phyloP scores from a whole-genome alignment of 305 asterid genomes.

The Fraxinus albicans region DNA sequence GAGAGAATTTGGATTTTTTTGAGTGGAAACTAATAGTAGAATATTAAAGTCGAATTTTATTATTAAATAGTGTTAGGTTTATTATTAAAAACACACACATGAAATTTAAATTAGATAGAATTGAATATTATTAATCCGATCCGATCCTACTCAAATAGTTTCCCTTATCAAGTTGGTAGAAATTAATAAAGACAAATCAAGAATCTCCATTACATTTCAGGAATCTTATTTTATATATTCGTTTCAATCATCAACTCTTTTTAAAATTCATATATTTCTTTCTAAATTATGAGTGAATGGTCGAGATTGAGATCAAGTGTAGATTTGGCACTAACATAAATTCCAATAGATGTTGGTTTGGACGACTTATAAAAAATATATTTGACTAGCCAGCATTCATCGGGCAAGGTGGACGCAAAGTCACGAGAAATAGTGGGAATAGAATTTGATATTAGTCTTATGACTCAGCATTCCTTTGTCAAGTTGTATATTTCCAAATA shows the following conservation, averaged over 20 bases:
- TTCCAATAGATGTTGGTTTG: slow-evolving; percentile 14
- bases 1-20: slow-evolving; percentile 25
- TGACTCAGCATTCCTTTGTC: slow-evolving; percentile 19
- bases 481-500: background rate
- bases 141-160: too few species aligned
- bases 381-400: slow-evolving; percentile 26
- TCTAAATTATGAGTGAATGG: background rate
- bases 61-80: slow-evolving; percentile 17
- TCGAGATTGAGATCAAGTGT: slow-evolving; percentile 11
- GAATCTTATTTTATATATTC: background rate
- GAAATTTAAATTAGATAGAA: too few species aligned
- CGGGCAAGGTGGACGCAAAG: slow-evolving; percentile 29
- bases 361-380: background rate
- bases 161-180: too few species aligned
- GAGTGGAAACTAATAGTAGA: too few species aligned
- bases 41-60: slow-evolving; percentile 2
- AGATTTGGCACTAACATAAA: background rate
- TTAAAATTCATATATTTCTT: background rate
- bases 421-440: slow-evolving; percentile 15
- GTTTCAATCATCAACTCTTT: background rate
- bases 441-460: slow-evolving; percentile 22
- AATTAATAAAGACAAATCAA: background rate
- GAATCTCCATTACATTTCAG: background rate
- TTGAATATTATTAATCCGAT: too few species aligned
- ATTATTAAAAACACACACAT: background rate